A percentile compares a stretch with the other conserved stretches of the same genome.
phyloP scores from a whole-genome alignment of 306 rosid species.

The Medicago lupulina region DNA sequence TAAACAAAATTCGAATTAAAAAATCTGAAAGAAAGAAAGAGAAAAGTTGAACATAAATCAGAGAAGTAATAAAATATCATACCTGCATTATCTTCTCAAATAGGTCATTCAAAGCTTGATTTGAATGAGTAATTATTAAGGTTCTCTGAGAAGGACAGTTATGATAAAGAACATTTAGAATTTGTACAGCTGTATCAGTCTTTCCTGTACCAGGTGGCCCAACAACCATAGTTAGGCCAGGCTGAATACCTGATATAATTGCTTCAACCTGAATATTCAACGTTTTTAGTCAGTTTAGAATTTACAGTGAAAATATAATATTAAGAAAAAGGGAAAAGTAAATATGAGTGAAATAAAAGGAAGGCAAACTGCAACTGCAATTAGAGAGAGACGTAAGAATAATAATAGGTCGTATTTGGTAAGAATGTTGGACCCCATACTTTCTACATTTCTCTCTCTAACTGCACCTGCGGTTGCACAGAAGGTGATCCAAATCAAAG shows the following conservation, averaged over 20 bases:
- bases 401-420: not conserved
- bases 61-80: not conserved
- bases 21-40: not conserved
- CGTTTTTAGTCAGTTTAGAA: conserved; percentile 8
- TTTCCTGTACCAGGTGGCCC: conserved; percentile 99
- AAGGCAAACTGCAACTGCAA: conserved; percentile 13
- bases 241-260: conserved; percentile 92
- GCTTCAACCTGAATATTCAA: conserved; percentile 72
- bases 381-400: conserved; percentile 27
- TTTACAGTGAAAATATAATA: conserved; percentile 8
- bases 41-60: too few species aligned
- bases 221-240: conserved; percentile 97
- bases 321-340: not conserved
- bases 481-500: conserved; percentile 18
- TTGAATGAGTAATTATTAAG: conserved; percentile 93
- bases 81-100: conserved; percentile 98
- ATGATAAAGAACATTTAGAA: conserved; percentile 95
- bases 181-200: conserved; percentile 98
- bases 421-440: conserved; percentile 16
- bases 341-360: not conserved
- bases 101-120: conserved; percentile 96
- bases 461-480: conserved; percentile 13
- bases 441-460: conserved; percentile 8
- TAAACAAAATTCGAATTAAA: not conserved
- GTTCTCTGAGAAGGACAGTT: conserved; percentile 98